Evolutionary conservation across 2,329 filamentous ascomycete species (phyloP).

Genomic region (Bipolaris victoriae): DNA sequence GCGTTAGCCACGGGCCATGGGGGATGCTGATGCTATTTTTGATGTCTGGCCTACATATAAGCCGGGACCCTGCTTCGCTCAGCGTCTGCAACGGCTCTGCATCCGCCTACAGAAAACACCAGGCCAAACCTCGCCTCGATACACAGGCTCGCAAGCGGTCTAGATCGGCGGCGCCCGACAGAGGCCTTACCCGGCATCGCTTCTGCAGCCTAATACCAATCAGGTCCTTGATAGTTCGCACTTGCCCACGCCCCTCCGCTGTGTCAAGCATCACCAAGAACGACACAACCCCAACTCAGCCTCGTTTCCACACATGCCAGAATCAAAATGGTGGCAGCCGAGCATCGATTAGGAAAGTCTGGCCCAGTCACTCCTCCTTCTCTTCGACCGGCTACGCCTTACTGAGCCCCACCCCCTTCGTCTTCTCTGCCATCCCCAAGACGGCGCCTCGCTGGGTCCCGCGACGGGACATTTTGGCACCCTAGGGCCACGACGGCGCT

Average conservation of each 20-base stretch:
- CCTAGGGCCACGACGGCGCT: constrained; percentile 28
- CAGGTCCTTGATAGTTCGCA: constrained; percentile 44
- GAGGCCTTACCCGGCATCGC: constrained; percentile 24
- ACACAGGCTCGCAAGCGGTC: background rate
- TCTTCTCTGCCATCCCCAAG: constrained; percentile 25
- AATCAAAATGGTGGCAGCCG: constrained; percentile 38
- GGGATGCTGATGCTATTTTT: constrained; percentile 34
- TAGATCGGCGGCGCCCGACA: background rate
- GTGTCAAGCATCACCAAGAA: constrained; percentile 28
- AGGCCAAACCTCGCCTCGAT: constrained; percentile 8
- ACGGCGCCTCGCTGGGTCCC: constrained; percentile 26
- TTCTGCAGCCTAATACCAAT: constrained; percentile 41
- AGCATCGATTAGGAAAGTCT: constrained; percentile 37
- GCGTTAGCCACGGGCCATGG: constrained; percentile 19
- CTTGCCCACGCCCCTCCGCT: constrained; percentile 35
- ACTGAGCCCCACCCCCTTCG: constrained; percentile 33
- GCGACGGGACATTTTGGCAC: constrained; percentile 26
- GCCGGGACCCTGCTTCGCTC: constrained; percentile 11
- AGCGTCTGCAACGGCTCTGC: constrained; percentile 17
- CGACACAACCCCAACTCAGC: constrained; percentile 34
- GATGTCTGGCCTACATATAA: constrained; percentile 29
- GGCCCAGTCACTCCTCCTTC: constrained; percentile 29
- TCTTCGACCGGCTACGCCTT: constrained; percentile 26
- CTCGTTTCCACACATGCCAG: constrained; percentile 24
- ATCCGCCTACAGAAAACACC: constrained; percentile 18